Base-by-base conservation (phyloP, 805 yeast genomes). In the Pichia cabralensis region DNA sequence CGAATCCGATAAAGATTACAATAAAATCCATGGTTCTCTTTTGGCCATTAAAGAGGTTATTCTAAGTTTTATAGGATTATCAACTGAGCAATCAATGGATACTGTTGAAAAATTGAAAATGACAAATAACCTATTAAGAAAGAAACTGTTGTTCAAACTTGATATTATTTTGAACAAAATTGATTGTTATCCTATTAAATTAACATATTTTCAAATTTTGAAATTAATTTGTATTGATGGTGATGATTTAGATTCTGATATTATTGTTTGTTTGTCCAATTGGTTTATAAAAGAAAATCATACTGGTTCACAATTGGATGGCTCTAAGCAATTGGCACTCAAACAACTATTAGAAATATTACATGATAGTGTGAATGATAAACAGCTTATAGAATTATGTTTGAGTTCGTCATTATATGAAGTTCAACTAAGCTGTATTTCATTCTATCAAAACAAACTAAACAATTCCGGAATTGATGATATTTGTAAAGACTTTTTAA, bases 21-120 rank as follows among this genome's bases (percentile, higher is more conserved):
- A 78, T 43, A 49, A 53, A 28, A 42, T 65, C 0, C 94, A 83
- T 52, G 95, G 94, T 2, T 47, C 53, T 13, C 46, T 77, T 3
- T 42, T 80, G 26, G 75, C 80, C 0, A 44, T 72, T 7, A 61
- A 58, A 14, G 63, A 59, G 26, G 38, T 70, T 8, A 14, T 57
- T 6, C 15, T 30, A 7, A 47, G 48, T 24, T 41, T 28, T 3
- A 28, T 21, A 8, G 20, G 12, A 2, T 19, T 29, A 7, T 29
- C 31, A 22, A 25, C 32, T 4, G 31, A 38, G 1, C 31, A 33
- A n/a, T 29, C 37, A 11, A 19, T 13, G 11, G 19, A 25, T 10
- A 14, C 26, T 5, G 23, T 28, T 15, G 21, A 18, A 13, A 17
- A 29, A 11, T 26, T 35, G 23, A 17, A 28, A 6, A 17, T 21